Evolutionary conservation across 2,329 filamentous ascomycete genomes (phyloP).

Genomic region (Arthroderma sp.): DNA sequence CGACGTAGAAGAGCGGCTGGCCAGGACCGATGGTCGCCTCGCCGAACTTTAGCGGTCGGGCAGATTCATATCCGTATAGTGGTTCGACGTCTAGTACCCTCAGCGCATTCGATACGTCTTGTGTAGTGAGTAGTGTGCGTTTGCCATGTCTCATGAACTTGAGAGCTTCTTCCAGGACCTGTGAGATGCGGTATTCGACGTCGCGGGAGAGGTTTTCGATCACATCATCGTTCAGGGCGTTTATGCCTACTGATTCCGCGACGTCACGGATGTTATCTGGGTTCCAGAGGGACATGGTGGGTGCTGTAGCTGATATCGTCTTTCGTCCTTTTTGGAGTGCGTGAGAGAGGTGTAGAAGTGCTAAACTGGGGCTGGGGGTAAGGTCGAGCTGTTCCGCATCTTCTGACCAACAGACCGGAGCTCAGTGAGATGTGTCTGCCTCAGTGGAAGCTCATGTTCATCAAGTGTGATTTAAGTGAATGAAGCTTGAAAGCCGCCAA

Average conservation of each 20-base stretch:
- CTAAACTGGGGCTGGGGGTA: neutral
- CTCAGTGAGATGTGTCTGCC: neutral
- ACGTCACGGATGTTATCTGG: conserved; percentile 91
- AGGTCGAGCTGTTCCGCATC: neutral
- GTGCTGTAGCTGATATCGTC: neutral
- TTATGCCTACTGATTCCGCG: conserved; percentile 87
- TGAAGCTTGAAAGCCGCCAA: neutral
- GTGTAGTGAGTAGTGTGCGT: conserved; percentile 74
- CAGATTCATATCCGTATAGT: conserved; percentile 91
- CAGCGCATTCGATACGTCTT: conserved; percentile 78
- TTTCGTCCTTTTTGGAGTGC: neutral
- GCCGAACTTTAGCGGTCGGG: conserved; percentile 75
- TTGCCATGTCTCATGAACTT: conserved; percentile 92
- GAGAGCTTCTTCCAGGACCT: conserved; percentile 84
- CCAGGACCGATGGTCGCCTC: conserved; percentile 88
- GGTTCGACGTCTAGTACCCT: conserved; percentile 84
- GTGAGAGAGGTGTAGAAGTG: neutral
- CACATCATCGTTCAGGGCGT: conserved; percentile 68
- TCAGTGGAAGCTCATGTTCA: neutral
- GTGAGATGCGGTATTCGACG: conserved; percentile 86
- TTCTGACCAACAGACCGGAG: neutral
- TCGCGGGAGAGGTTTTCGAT: conserved; percentile 81
- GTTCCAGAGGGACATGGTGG: conserved; percentile 66
- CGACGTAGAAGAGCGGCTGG: conserved; percentile 91
- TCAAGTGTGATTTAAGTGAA: neutral